A percentile compares a stretch with the other conserved stretches of the same genome.
Evolutionary conservation across 2,329 filamentous ascomycete genomes (phyloP).

Genomic region (Penicillium digitatum): DNA sequence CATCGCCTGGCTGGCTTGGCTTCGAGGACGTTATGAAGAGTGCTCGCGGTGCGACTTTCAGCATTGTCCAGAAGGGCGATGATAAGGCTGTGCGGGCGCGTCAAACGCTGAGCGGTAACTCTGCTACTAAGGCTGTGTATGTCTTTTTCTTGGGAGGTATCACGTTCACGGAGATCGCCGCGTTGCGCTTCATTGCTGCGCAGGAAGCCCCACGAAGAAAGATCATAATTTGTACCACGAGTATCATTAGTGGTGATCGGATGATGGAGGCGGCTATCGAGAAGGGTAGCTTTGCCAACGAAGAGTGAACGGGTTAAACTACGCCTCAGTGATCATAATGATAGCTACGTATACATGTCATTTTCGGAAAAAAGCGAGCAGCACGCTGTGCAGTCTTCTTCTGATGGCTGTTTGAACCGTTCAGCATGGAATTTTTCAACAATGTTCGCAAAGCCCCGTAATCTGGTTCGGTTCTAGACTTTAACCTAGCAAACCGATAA

Average conservation of each 20-base stretch:
- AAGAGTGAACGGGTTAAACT: constrained; percentile 15
- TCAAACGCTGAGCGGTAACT: constrained; percentile 71
- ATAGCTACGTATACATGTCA: neutral
- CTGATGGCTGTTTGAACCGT: neutral
- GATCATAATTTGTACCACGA: constrained; percentile 89
- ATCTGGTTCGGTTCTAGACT: neutral
- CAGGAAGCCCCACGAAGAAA: constrained; percentile 77
- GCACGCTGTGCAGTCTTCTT: neutral
- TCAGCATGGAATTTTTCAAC: neutral
- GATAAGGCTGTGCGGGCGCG: constrained; percentile 88
- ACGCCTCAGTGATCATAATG: neutral
- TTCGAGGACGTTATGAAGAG: constrained; percentile 92
- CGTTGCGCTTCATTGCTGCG: constrained; percentile 80
- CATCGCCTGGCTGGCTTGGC: constrained; percentile 79
- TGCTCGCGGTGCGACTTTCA: constrained; percentile 82
- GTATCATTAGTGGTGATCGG: constrained; percentile 80
- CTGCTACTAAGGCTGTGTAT: constrained; percentile 77
- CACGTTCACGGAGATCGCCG: constrained; percentile 93
- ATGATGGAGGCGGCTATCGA: constrained; percentile 86
- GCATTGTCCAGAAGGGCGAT: constrained; percentile 85
- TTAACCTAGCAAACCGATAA: neutral
- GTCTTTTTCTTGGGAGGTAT: constrained; percentile 98
- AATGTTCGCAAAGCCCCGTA: neutral
- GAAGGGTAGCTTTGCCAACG: constrained; percentile 56
- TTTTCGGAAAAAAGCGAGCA: neutral